Percentiles rank a stretch among this genome's conserved stretches.
Evolutionary conservation across 805 yeast species (phyloP).

Genomic region (Schwanniomyces yamadae): DNA sequence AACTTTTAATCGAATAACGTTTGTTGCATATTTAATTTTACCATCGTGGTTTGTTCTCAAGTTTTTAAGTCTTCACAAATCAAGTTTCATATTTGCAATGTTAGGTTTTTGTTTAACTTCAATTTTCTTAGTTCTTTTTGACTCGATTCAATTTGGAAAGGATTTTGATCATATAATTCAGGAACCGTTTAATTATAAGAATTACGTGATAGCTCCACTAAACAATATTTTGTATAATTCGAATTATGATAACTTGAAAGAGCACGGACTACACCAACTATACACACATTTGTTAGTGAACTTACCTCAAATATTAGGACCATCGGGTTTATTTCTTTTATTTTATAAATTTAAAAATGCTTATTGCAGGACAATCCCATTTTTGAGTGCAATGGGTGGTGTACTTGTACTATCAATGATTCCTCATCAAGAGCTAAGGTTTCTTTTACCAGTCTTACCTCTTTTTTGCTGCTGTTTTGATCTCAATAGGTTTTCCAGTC

Average conservation of each 20-base stretch:
- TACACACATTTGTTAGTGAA: constrained; percentile 75
- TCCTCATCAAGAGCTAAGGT: constrained; percentile 94
- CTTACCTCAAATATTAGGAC: constrained; percentile 81
- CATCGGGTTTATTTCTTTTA: constrained; percentile 52
- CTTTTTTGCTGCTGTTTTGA: constrained; percentile 59
- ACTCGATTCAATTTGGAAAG: constrained; percentile 46
- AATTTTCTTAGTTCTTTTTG: constrained; percentile 44
- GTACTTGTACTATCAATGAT: constrained; percentile 59
- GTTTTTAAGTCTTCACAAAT: constrained; percentile 38
- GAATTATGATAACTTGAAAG: constrained; percentile 53
- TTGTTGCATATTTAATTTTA: constrained; percentile 66
- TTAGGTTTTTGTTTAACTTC: constrained; percentile 38
- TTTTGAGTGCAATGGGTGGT: constrained; percentile 63
- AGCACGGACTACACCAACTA: constrained; percentile 82
- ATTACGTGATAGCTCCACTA: constrained; percentile 63
- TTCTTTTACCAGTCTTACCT: constrained; percentile 77
- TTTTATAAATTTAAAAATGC: constrained; percentile 32
- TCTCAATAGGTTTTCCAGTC: constrained; percentile 23
- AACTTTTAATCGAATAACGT: constrained; percentile 80
- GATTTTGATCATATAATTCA: constrained; percentile 5
- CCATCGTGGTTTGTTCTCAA: constrained; percentile 54
- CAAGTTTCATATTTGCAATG: constrained; percentile 24
- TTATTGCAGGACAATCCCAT: constrained; percentile 53
- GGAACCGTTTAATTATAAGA: constrained; percentile 13
- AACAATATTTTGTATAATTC: constrained; percentile 77